phyloP scores from a whole-genome alignment of 805 yeast genomes.

The Starmera amethionina region DNA sequence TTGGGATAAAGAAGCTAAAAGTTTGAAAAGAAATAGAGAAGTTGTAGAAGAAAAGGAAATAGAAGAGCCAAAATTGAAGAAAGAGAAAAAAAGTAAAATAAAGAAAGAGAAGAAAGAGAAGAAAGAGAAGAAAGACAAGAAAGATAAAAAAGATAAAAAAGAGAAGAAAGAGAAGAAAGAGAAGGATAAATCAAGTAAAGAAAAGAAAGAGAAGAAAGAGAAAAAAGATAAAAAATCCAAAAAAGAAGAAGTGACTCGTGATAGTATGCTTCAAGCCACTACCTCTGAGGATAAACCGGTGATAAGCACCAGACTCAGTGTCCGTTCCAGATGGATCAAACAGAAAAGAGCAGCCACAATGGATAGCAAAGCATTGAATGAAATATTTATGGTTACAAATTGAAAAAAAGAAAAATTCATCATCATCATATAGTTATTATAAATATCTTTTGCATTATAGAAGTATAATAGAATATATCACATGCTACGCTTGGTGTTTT shows the following conservation, averaged over 20 bases:
- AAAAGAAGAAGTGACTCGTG: slow-evolving; percentile 25
- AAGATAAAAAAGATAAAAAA: slow-evolving; percentile 18
- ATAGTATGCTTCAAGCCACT: slow-evolving; percentile 31
- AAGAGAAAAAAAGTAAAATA: slow-evolving; percentile 18
- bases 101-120: slow-evolving; percentile 21
- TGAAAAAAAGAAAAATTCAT: no score
- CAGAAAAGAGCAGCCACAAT: slow-evolving; percentile 88
- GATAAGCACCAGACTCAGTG: slow-evolving; percentile 51
- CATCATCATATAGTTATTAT: no score
- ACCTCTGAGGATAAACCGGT: slow-evolving; percentile 21
- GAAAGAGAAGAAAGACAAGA: slow-evolving; percentile 16
- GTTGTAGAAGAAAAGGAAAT: slow-evolving; percentile 16
- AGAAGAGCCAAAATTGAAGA: slow-evolving; percentile 17
- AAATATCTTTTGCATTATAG: no score
- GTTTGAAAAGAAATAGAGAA: slow-evolving; percentile 23
- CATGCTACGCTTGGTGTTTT: no score
- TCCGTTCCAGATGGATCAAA: slow-evolving; percentile 78
- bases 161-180: slow-evolving; percentile 19
- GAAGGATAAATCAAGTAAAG: slow-evolving; percentile 21
- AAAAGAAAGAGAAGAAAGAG: slow-evolving; percentile 18
- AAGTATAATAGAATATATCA: no score
- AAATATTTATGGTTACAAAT: slow-evolving; percentile 79
- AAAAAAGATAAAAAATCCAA: slow-evolving; percentile 20
- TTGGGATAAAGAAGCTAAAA: slow-evolving; percentile 55
- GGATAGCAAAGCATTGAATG: slow-evolving; percentile 83